Percentiles rank a stretch among this genome's conserved stretches.
phyloP scores from a whole-genome alignment of 306 rosid genomes.

The Prinsepia uniflora region DNA sequence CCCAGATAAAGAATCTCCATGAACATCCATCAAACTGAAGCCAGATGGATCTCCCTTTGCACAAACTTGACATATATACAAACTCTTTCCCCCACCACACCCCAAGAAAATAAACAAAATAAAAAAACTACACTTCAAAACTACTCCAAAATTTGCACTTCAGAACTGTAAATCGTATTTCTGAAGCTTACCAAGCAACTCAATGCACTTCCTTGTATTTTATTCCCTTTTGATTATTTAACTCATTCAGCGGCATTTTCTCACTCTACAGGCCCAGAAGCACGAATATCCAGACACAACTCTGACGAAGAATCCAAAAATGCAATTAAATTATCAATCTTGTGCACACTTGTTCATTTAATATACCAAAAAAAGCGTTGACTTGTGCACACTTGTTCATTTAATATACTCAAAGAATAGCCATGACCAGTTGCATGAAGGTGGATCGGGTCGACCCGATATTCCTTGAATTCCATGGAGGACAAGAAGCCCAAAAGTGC shows the following conservation, averaged over 20 bases:
- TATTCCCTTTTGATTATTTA: neutral
- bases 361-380: neutral
- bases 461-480: constrained; percentile 4
- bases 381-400: too few species aligned
- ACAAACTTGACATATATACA: neutral
- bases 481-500: neutral
- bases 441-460: neutral
- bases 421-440: neutral
- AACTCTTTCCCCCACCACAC: neutral
- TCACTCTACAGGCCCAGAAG: neutral
- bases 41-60: constrained; percentile 15
- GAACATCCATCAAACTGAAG: constrained; percentile 27
- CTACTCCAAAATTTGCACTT: constrained; percentile 3
- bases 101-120: neutral
- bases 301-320: too few species aligned
- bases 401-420: constrained; percentile 2
- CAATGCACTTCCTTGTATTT: neutral
- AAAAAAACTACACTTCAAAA: constrained; percentile 14
- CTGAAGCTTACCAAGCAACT: constrained; percentile 22
- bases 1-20: constrained; percentile 27
- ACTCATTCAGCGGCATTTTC: neutral
- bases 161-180: constrained; percentile 33
- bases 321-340: neutral
- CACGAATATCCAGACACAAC: constrained; percentile 30
- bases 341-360: constrained; percentile 6